phyloP scores from a whole-genome alignment of 2,329 filamentous ascomycete genomes.

The Alternaria rosae region DNA sequence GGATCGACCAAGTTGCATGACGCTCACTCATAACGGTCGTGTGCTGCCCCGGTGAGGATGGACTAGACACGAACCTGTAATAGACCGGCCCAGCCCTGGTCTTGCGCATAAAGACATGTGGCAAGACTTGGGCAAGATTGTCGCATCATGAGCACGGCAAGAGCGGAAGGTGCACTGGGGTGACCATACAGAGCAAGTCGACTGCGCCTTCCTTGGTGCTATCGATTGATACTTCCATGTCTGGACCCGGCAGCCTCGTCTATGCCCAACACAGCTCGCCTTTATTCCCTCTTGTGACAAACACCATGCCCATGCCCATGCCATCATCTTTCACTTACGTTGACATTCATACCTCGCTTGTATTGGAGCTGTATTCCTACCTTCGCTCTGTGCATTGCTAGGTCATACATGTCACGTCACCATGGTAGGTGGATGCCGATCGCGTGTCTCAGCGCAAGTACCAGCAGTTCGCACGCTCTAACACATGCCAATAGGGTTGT shows the following conservation, averaged over 20 bases:
- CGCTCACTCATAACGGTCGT: not conserved
- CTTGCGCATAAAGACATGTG: slow-evolving; percentile 5
- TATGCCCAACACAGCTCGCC: not conserved
- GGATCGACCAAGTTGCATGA: slow-evolving; percentile 4
- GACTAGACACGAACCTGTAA: not conserved
- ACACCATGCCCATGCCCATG: slow-evolving; percentile 18
- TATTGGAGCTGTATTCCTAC: slow-evolving; percentile 5
- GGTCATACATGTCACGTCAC: slow-evolving; percentile 9
- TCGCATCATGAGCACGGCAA: slow-evolving; percentile 4
- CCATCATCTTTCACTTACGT: not conserved
- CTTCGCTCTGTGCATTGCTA: slow-evolving; percentile 7
- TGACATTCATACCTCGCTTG: not conserved
- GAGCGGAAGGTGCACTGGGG: slow-evolving; percentile 5
- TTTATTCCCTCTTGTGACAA: not conserved
- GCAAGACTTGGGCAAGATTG: slow-evolving; percentile 6
- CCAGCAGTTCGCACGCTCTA: slow-evolving; percentile 4
- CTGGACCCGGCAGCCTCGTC: not conserved
- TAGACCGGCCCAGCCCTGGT: slow-evolving; percentile 5
- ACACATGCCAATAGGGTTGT: slow-evolving; percentile 27
- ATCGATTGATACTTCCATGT: slow-evolving; percentile 9
- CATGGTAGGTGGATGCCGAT: slow-evolving; percentile 20
- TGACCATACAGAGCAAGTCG: slow-evolving; percentile 3
- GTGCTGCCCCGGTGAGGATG: not conserved
- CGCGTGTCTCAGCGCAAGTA: not conserved
- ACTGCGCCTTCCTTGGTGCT: slow-evolving; percentile 8